These are phyloP conservation scores for Golovinomyces cichoracearum DNA, from an alignment of 2,329 filamentous ascomycete genomes.

Conservation along the genomic window DNA sequence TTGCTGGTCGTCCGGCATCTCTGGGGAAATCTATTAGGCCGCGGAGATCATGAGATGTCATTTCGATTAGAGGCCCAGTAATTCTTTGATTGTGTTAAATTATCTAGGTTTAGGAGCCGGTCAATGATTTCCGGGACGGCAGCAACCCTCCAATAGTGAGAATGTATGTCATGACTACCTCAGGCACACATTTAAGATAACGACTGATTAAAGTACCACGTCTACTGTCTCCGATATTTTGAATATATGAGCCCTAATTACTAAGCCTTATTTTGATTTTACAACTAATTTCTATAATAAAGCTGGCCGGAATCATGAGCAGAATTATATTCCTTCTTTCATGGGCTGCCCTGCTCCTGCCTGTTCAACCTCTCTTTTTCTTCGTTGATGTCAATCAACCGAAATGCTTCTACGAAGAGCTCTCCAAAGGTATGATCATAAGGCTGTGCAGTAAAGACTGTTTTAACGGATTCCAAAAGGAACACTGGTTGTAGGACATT, in stretches of 20 bases:
- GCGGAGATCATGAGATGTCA: constrained; percentile 58
- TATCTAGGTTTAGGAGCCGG: too few species aligned
- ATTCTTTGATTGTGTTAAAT: too few species aligned
- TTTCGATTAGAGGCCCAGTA: too few species aligned
- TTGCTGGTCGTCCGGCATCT: constrained; percentile 35
- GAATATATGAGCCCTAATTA: too few species aligned
- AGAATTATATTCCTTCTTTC: constrained; percentile 38
- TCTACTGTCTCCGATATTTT: too few species aligned
- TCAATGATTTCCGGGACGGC: too few species aligned
- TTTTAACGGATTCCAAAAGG: not conserved
- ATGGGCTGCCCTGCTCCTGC: constrained; percentile 29
- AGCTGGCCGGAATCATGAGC: constrained; percentile 22
- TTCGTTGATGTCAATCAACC: constrained; percentile 65
- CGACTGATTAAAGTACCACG: too few species aligned
- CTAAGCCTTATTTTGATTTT: too few species aligned
- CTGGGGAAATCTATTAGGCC: constrained; percentile 62
- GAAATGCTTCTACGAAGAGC: constrained; percentile 96
- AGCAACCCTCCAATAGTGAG: too few species aligned
- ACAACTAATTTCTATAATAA: too few species aligned
- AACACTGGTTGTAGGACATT: constrained; percentile 88
- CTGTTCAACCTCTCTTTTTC: constrained; percentile 74
- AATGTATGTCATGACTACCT: too few species aligned
- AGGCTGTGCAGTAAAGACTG: not conserved
- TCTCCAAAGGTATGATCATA: constrained; percentile 47
- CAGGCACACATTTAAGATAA: too few species aligned